Conservation (phyloP, 2,329 filamentous ascomycete genomes). For the Colletotrichum simmondsii region DNA sequence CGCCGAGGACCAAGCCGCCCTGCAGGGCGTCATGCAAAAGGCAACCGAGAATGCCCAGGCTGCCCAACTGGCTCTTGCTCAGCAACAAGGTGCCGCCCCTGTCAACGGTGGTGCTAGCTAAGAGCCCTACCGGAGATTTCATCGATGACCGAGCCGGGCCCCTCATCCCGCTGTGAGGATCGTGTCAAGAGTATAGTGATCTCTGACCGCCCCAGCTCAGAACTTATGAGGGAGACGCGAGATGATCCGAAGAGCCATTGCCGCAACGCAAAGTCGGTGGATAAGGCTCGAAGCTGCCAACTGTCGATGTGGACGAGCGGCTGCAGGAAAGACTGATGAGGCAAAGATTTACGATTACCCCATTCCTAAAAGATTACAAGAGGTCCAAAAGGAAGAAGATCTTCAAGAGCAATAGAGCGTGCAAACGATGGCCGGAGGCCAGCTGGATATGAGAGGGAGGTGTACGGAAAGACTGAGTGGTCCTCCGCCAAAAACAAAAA, state of each 20-base stretch:
- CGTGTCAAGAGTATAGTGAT: slow-evolving; percentile 5
- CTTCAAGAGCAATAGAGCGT: slow-evolving; percentile 36
- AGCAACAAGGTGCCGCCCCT: slow-evolving; percentile 38
- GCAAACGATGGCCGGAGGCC: slow-evolving; percentile 34
- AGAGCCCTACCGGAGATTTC: slow-evolving; percentile 29
- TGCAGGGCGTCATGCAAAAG: slow-evolving; percentile 82
- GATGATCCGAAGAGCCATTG: slow-evolving; percentile 32
- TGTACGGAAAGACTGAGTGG: slow-evolving; percentile 12
- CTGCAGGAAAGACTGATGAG: slow-evolving; percentile 33
- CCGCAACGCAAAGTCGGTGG: slow-evolving; percentile 21
- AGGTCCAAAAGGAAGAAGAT: slow-evolving; percentile 30
- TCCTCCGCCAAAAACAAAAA: neutral
- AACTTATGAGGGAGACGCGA: slow-evolving; percentile 33
- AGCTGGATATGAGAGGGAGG: slow-evolving; percentile 31
- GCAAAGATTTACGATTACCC: slow-evolving; percentile 35
- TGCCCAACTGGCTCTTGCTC: slow-evolving; percentile 40
- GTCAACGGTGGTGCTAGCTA: slow-evolving; percentile 37
- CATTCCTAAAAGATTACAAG: slow-evolving; percentile 31
- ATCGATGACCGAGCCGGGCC: slow-evolving; percentile 35
- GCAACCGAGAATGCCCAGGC: slow-evolving; percentile 56
- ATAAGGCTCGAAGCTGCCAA: slow-evolving; percentile 27
- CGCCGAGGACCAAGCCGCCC: slow-evolving; percentile 82
- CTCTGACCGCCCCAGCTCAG: slow-evolving; percentile 20
- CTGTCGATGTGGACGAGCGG: slow-evolving; percentile 27
- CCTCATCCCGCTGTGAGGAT: slow-evolving; percentile 18